Evolutionary conservation across 495 filamentous ascomycete genomes (phyloP), one percentile per base, ranked within the genome.

Genomic region (Aspergillus coremiiformis): DNA sequence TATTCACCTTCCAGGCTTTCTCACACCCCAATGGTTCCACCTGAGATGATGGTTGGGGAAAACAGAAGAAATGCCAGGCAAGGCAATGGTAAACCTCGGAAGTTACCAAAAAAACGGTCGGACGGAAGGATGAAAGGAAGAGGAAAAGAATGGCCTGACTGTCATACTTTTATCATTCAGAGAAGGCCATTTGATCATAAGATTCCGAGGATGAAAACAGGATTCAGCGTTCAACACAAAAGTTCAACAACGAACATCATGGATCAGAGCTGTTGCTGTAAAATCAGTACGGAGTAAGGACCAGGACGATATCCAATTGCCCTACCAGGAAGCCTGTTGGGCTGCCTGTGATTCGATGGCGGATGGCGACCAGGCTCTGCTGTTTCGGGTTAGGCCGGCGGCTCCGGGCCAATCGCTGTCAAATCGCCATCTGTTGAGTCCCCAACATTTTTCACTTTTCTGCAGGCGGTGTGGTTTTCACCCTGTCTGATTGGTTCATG

Each of bases 291-390:
- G n/a, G n/a, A n/a, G n/a, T n/a, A 30, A 3, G 39, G 22, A 30
- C 39, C 37, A 30, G 27, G 37, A 9, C 23, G 32, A 21, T 17
- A 49, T 49, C 21, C 39, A 44, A 21, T 21, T 17, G 37, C 37
- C 37, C 15, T 41, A 6, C 7, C 37, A 41, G 37, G 20, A 41
- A 46, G 59, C 53, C 62, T 67, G 68, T 71, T 71, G 68, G 64
- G 68, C 63, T 33, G 39, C 11, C 30, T 12, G 6, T 55, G 45
- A 47, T 52, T 53, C 50, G 51, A 41, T 46, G 44, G 53, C 51
- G 41, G 47, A 41, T 37, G 37, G n/a, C 46, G 43, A 51, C 22
- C 47, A 54, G 33, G 24, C 47, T 24, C 29, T 33, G 24, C 58
- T 29, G 4, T 1, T 46, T 55, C 39, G 6, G 58, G 58, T 44